These are phyloP conservation scores for Scheffersomyces segobiensis DNA, from an alignment of 1,139 yeast genomes.

Conservation along the genomic window DNA sequence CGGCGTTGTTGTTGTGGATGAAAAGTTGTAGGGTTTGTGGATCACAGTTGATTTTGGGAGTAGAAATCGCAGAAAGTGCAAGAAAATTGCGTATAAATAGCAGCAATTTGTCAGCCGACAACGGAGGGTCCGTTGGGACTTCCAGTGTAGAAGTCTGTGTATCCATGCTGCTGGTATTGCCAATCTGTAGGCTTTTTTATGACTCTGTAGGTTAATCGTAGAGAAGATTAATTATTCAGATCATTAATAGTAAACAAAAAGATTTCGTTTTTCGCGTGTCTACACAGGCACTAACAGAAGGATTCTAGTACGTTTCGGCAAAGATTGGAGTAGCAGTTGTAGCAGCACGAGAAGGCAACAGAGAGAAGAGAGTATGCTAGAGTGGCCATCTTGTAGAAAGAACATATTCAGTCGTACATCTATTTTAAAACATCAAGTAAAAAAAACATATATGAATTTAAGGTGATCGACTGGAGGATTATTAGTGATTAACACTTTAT, in stretches of 20 bases:
- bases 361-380: not conserved
- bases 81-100: not conserved
- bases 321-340: not conserved
- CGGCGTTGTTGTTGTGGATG: constrained; percentile 16
- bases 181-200: not conserved
- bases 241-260: not conserved
- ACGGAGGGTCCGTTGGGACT: not conserved
- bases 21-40: constrained; percentile 10
- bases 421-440: no score
- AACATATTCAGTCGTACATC: no score
- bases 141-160: not conserved
- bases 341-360: no score
- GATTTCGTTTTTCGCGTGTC: not conserved
- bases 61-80: not conserved
- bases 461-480: not conserved
- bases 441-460: no score
- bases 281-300: not conserved
- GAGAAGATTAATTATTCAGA: not conserved
- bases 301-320: not conserved
- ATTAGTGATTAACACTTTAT: no score
- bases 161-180: not conserved
- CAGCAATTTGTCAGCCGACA: not conserved
- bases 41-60: not conserved
- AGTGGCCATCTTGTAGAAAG: not conserved
- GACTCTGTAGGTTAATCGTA: not conserved